phyloP scores from a whole-genome alignment of 148 eudicot species.

The Camellia granthamiana region DNA sequence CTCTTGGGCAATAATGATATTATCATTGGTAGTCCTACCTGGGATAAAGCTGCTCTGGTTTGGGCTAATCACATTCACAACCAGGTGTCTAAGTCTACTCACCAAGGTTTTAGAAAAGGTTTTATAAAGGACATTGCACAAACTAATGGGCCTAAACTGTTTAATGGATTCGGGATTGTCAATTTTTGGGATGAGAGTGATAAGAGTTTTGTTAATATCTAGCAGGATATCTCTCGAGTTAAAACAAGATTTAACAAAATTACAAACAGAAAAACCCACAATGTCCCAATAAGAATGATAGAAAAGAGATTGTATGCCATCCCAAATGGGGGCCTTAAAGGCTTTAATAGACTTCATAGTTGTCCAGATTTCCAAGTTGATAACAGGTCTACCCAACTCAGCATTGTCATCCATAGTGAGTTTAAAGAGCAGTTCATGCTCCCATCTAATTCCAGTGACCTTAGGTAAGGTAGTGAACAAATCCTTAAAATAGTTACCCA shows the following conservation, averaged over 20 bases:
- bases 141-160: constrained; percentile 5
- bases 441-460: too few relatives aligned
- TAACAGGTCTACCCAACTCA: background rate
- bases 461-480: too few relatives aligned
- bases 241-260: background rate
- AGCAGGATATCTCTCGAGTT: background rate
- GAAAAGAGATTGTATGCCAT: background rate
- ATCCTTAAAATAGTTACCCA: too few relatives aligned
- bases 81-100: background rate
- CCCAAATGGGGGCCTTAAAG: background rate
- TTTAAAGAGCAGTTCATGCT: background rate
- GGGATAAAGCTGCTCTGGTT: constrained; percentile 11
- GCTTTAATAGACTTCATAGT: background rate
- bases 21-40: background rate
- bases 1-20: constrained; percentile 5
- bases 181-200: background rate
- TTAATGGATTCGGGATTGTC: background rate
- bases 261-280: background rate
- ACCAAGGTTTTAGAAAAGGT: background rate
- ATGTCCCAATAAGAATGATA: background rate
- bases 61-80: background rate
- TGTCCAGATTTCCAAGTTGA: background rate
- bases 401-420: too few relatives aligned
- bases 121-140: background rate
- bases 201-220: background rate